These are phyloP conservation scores for Alternaria gaisen DNA, from an alignment of 2,329 filamentous ascomycete genomes.

Conservation along the genomic window DNA sequence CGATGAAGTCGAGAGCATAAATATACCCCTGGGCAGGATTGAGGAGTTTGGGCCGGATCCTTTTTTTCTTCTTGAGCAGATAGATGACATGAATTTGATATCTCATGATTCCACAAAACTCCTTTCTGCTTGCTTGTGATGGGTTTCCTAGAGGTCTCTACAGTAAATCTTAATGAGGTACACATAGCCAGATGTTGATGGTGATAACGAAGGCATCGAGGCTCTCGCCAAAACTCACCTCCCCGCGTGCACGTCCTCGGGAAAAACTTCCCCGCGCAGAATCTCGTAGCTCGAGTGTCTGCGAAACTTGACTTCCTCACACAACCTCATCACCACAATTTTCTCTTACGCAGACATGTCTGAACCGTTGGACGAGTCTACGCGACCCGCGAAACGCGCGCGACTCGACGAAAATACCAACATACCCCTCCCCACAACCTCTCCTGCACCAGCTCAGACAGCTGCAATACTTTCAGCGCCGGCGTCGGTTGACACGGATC, in stretches of 20 bases:
- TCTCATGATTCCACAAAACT: background rate
- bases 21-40: slow-evolving; percentile 23
- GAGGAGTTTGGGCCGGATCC: slow-evolving; percentile 14
- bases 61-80: background rate
- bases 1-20: slow-evolving; percentile 10
- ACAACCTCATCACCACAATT: slow-evolving; percentile 4
- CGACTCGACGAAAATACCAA: slow-evolving; percentile 37
- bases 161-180: background rate
- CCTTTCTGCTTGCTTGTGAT: background rate
- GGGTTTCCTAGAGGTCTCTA: background rate
- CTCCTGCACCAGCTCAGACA: slow-evolving; percentile 4
- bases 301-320: background rate
- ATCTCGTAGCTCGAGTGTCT: slow-evolving; percentile 12
- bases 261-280: slow-evolving; percentile 42
- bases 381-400: slow-evolving; percentile 45
- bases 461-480: slow-evolving; percentile 11
- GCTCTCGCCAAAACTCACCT: slow-evolving; percentile 21
- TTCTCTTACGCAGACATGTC: slow-evolving; percentile 21
- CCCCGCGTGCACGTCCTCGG: slow-evolving; percentile 26
- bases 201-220: background rate
- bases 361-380: slow-evolving; percentile 21
- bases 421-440: slow-evolving; percentile 14
- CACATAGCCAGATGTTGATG: background rate
- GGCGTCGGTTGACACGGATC: slow-evolving; percentile 36
- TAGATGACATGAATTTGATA: slow-evolving; percentile 13